Percentiles rank a stretch among this genome's conserved stretches.
phyloP scores from a whole-genome alignment of 2,329 filamentous ascomycete genomes.

The Rutstroemia sydowiana region DNA sequence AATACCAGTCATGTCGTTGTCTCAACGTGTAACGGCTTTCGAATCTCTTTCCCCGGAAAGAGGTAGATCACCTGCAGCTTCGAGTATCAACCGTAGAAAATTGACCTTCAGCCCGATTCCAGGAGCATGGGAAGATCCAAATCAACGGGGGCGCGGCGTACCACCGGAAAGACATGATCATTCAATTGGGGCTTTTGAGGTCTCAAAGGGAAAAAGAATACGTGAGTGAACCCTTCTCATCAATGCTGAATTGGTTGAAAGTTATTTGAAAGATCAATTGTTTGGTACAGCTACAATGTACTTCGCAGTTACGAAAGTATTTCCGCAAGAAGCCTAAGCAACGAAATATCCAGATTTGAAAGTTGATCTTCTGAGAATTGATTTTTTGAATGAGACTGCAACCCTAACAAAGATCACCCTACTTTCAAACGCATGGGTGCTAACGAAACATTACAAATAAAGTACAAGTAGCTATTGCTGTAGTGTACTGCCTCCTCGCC shows the following conservation, averaged over 20 bases:
- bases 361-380: too few species aligned
- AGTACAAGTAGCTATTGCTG: slow-evolving; percentile 64
- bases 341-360: too few species aligned
- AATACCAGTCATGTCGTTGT: slow-evolving; percentile 15
- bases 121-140: slow-evolving; percentile 12
- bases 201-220: slow-evolving; percentile 31
- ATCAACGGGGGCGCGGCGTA: slow-evolving; percentile 8
- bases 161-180: neutral
- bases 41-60: slow-evolving; percentile 21
- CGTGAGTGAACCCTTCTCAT: slow-evolving; percentile 18
- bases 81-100: slow-evolving; percentile 13
- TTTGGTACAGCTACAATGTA: too few species aligned
- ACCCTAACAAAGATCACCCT: too few species aligned
- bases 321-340: too few species aligned
- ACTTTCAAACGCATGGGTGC: neutral
- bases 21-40: slow-evolving; percentile 20
- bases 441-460: slow-evolving; percentile 9
- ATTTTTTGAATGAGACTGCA: too few species aligned
- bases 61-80: slow-evolving; percentile 11
- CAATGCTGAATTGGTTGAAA: neutral
- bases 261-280: too few species aligned
- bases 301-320: too few species aligned
- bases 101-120: slow-evolving; percentile 24
- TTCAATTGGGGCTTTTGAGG: slow-evolving; percentile 33
- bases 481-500: slow-evolving; percentile 68